Evolutionary conservation across 768 basidiomycete genomes (phyloP).

Genomic region (Candolleomyces efflorescens): DNA sequence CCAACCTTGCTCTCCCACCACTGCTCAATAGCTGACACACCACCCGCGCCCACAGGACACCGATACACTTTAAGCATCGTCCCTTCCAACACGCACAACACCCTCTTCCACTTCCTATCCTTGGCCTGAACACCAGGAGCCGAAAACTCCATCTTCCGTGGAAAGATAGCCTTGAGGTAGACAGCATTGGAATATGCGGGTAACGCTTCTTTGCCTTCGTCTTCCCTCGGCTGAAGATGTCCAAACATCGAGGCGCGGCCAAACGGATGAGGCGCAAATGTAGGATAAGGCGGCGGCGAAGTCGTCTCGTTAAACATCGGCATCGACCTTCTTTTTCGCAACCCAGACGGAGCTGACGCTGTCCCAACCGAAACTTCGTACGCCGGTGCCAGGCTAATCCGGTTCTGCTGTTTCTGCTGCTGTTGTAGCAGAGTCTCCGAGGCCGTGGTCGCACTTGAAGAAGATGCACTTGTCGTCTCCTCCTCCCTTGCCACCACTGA

Average conservation of each 20-base stretch:
- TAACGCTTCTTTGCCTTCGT: slow-evolving; percentile 79
- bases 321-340: slow-evolving; percentile 65
- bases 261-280: slow-evolving; percentile 20
- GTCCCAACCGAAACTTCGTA: slow-evolving; percentile 21
- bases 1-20: slow-evolving; percentile 82
- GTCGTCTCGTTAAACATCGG: slow-evolving; percentile 57
- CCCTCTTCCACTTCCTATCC: slow-evolving; percentile 89
- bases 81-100: slow-evolving; percentile 87
- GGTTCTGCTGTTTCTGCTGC: slow-evolving; percentile 18
- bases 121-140: slow-evolving; percentile 80
- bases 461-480: background rate
- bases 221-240: slow-evolving; percentile 47
- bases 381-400: slow-evolving; percentile 27
- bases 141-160: slow-evolving; percentile 91
- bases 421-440: background rate
- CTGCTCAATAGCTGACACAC: slow-evolving; percentile 53
- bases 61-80: slow-evolving; percentile 82
- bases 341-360: slow-evolving; percentile 26
- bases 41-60: slow-evolving; percentile 36
- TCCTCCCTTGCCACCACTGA: slow-evolving; percentile 1
- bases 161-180: slow-evolving; percentile 76
- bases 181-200: slow-evolving; percentile 82
- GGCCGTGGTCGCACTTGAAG: background rate
- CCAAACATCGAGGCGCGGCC: background rate
- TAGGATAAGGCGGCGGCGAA: slow-evolving; percentile 68